These are phyloP conservation scores for Vitis rotundifolia DNA, from an alignment of 164 flowering plant species.

Conservation along the genomic window DNA sequence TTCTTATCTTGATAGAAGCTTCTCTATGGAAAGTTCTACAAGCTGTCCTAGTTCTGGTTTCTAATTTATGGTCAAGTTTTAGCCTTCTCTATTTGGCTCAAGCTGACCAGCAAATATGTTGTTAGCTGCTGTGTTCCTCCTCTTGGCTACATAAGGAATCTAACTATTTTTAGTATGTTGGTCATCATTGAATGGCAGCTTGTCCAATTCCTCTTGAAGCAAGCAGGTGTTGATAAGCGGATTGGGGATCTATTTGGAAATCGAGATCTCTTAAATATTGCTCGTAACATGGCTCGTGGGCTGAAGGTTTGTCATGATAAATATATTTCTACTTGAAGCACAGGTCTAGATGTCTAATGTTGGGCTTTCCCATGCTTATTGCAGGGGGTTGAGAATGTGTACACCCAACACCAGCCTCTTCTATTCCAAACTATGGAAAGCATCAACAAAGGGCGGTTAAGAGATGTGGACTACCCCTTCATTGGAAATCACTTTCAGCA, in stretches of 20 bases:
- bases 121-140: neutral
- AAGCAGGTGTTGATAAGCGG: slow-evolving; percentile 92
- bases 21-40: too few relatives aligned
- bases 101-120: slow-evolving; percentile 6
- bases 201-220: slow-evolving; percentile 92
- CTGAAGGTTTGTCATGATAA: slow-evolving; percentile 63
- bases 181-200: slow-evolving; percentile 55
- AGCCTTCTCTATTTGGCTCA: neutral
- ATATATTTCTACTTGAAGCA: slow-evolving; percentile 2
- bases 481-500: slow-evolving; percentile 94
- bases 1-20: too few relatives aligned
- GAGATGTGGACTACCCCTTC: slow-evolving; percentile 91
- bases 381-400: slow-evolving; percentile 98
- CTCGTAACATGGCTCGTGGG: slow-evolving; percentile 99
- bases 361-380: slow-evolving; percentile 6
- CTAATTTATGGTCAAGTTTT: neutral
- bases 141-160: slow-evolving; percentile 3
- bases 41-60: neutral
- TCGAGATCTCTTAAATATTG: slow-evolving; percentile 87
- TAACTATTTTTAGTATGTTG: slow-evolving; percentile 12
- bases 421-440: slow-evolving; percentile 91
- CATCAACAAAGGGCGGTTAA: slow-evolving; percentile 82
- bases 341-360: too few relatives aligned
- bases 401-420: slow-evolving; percentile 98
- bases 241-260: slow-evolving; percentile 95